Percentiles rank a stretch among this genome's conserved stretches.
phyloP scores from a whole-genome alignment of 1,284 basidiomycete genomes.

The Mycosarcoma mackinlayi region DNA sequence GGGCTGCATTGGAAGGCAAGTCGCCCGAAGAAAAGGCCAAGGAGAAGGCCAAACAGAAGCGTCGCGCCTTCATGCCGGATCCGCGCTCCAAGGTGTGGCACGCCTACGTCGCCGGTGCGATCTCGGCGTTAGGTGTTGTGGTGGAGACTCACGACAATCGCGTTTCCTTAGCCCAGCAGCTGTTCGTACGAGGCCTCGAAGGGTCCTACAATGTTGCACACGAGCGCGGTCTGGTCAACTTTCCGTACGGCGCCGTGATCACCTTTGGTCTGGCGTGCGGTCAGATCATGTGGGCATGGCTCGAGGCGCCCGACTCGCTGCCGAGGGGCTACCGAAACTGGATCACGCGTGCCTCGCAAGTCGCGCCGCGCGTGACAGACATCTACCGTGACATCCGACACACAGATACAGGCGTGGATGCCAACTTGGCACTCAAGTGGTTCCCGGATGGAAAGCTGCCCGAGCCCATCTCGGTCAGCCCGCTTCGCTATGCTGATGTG shows the following conservation, averaged over 20 bases:
- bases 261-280: slow-evolving; percentile 85
- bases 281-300: slow-evolving; percentile 82
- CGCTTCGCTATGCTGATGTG: slow-evolving; percentile 52
- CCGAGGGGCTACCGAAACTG: slow-evolving; percentile 57
- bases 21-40: slow-evolving; percentile 48
- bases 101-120: slow-evolving; percentile 83
- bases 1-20: slow-evolving; percentile 50
- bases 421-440: slow-evolving; percentile 36
- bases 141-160: slow-evolving; percentile 81
- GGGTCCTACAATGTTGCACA: slow-evolving; percentile 83
- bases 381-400: slow-evolving; percentile 31
- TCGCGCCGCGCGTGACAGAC: slow-evolving; percentile 41
- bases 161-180: slow-evolving; percentile 84
- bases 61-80: slow-evolving; percentile 59
- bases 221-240: slow-evolving; percentile 72
- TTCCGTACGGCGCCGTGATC: slow-evolving; percentile 86
- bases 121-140: slow-evolving; percentile 82
- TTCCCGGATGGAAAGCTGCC: slow-evolving; percentile 61
- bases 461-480: slow-evolving; percentile 51
- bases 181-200: slow-evolving; percentile 85
- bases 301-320: slow-evolving; percentile 70
- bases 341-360: slow-evolving; percentile 63
- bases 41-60: slow-evolving; percentile 54
- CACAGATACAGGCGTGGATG: slow-evolving; percentile 24
- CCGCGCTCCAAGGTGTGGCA: slow-evolving; percentile 78